A percentile compares a stretch with the other conserved stretches of the same genome.
phyloP scores from a whole-genome alignment of 345 rosid genomes.

The Aquilaria yunnanensis region DNA sequence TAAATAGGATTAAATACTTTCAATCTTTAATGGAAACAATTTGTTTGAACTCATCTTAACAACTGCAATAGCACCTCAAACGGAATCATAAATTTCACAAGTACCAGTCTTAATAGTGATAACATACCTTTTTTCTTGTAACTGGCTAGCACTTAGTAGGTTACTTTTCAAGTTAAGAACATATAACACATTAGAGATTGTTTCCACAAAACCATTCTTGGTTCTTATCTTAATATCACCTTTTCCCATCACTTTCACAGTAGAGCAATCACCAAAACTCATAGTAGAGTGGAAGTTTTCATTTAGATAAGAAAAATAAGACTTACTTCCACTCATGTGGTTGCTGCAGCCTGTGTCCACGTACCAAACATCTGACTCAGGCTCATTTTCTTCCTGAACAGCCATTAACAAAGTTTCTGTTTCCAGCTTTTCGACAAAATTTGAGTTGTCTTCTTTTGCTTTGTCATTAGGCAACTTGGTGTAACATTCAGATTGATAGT shows the following conservation, averaged over 20 bases:
- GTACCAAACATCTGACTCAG: neutral
- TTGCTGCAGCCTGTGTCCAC: neutral
- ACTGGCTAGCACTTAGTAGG: neutral
- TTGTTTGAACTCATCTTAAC: neutral
- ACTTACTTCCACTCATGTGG: constrained; percentile 10
- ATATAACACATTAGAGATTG: neutral
- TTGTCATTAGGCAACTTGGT: neutral
- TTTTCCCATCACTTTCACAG: neutral
- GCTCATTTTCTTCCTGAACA: neutral
- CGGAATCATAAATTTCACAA: neutral
- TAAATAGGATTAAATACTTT: neutral
- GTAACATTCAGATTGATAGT: constrained; percentile 5
- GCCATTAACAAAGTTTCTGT: neutral
- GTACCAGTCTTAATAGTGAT: neutral
- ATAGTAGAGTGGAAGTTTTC: neutral
- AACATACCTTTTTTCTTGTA: neutral
- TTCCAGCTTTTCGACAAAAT: constrained; percentile 1
- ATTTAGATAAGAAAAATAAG: neutral
- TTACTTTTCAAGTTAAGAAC: neutral
- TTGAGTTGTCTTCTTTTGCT: neutral
- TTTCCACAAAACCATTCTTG: neutral
- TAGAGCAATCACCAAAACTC: neutral
- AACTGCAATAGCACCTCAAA: neutral
- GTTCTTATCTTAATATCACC: neutral
- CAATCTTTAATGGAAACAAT: neutral